These are phyloP conservation scores for Biscogniauxia marginata DNA, from an alignment of 2,329 filamentous ascomycete genomes.

Conservation along the genomic window DNA sequence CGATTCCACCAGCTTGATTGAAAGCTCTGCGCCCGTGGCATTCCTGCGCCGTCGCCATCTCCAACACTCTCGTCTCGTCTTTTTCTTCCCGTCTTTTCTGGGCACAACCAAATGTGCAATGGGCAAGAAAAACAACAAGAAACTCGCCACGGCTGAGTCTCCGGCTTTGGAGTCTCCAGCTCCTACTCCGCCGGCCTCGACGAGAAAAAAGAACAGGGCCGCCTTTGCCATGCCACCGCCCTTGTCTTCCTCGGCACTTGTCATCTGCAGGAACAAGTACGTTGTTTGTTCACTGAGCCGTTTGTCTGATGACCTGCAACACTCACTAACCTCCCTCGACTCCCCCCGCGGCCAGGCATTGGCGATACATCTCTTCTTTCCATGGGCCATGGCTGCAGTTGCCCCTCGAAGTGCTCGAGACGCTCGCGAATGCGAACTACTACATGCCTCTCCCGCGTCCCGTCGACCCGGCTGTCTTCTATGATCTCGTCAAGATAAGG, in stretches of 20 bases:
- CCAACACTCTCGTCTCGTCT: too few species aligned
- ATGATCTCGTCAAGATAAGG: constrained; percentile 80
- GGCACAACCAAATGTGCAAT: constrained; percentile 33
- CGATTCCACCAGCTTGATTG: too few species aligned
- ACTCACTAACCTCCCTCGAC: constrained; percentile 1
- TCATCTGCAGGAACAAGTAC: constrained; percentile 69
- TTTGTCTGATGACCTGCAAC: background rate
- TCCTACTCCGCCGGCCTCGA: constrained; percentile 20
- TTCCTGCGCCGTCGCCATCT: too few species aligned
- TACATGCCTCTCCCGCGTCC: constrained; percentile 72
- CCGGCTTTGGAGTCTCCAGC: constrained; percentile 19
- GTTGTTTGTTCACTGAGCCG: constrained; percentile 31
- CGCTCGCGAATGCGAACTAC: constrained; percentile 76
- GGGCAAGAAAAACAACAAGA: constrained; percentile 50
- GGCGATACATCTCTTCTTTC: constrained; percentile 81
- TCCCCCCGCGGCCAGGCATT: constrained; percentile 57
- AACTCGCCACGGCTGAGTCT: constrained; percentile 31
- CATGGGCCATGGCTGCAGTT: constrained; percentile 82
- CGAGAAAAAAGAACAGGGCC: constrained; percentile 19
- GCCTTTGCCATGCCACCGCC: constrained; percentile 19
- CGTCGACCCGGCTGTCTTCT: constrained; percentile 78
- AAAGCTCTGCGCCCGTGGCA: too few species aligned
- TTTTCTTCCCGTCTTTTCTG: background rate
- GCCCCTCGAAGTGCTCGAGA: constrained; percentile 75
- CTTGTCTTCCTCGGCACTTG: constrained; percentile 45